A percentile compares a stretch with the other conserved stretches of the same genome.
phyloP scores from a whole-genome alignment of 208 protist genomes.

The Borovskyia barvae region DNA sequence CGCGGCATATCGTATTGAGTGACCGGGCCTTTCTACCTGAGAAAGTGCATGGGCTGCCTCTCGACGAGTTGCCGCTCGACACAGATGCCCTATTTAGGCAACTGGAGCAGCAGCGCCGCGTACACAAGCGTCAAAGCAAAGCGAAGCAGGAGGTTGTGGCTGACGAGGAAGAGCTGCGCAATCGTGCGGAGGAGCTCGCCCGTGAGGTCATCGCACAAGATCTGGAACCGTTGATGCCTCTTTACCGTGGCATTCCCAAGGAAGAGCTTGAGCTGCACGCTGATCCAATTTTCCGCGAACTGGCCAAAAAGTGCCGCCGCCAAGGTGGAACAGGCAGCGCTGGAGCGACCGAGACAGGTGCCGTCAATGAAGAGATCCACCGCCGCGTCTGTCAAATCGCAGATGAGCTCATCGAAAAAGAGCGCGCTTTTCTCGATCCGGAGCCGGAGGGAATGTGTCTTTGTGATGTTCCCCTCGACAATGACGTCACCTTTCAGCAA shows the following conservation, averaged over 20 bases:
- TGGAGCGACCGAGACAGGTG: constrained; percentile 45
- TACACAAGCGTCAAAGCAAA: constrained; percentile 36
- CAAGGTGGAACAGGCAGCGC: constrained; percentile 29
- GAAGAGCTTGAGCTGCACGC: constrained; percentile 69
- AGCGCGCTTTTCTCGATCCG: constrained; percentile 73
- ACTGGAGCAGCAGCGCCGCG: constrained; percentile 51
- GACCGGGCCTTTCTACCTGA: constrained; percentile 48
- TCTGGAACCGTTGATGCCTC: constrained; percentile 41
- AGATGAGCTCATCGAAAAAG: constrained; percentile 68
- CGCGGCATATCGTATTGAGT: constrained; percentile 25
- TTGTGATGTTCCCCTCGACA: constrained; percentile 75
- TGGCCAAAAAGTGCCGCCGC: constrained; percentile 42
- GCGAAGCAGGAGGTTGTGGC: constrained; percentile 40
- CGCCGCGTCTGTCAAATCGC: constrained; percentile 69
- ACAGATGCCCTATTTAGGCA: constrained; percentile 58
- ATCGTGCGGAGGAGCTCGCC: constrained; percentile 56
- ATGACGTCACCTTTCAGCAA: constrained; percentile 59
- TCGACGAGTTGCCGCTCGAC: constrained; percentile 65
- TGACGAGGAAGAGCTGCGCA: constrained; percentile 46
- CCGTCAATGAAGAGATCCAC: constrained; percentile 80
- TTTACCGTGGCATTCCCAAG: constrained; percentile 66
- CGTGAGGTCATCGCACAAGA: constrained; percentile 60
- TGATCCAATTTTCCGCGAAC: constrained; percentile 56
- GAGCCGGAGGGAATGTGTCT: constrained; percentile 85
- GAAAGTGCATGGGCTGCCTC: constrained; percentile 58